phyloP scores from a whole-genome alignment of 371 early-diverging fungal species.

The Mortierella sp. region DNA sequence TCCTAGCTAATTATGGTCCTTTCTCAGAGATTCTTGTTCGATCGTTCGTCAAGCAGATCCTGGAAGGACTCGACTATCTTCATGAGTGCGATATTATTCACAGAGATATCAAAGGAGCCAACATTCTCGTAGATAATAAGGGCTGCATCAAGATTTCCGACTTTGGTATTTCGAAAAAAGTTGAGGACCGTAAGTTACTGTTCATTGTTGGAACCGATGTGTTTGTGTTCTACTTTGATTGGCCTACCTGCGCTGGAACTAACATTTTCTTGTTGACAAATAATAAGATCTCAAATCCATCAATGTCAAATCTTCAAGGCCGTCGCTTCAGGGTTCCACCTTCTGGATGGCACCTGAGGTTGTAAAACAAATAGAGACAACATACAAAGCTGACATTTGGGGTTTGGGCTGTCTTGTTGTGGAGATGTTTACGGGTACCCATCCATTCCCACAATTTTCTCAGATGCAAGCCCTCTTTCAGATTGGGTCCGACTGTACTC shows the following conservation, averaged over 20 bases:
- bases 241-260: too few species aligned
- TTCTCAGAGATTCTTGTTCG: slow-evolving; percentile 89
- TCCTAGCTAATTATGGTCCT: slow-evolving; percentile 87
- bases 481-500: slow-evolving; percentile 85
- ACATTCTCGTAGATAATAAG: slow-evolving; percentile 92
- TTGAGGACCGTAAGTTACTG: slow-evolving; percentile 74
- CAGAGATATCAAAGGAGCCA: slow-evolving; percentile 98
- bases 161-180: slow-evolving; percentile 98
- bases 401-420: slow-evolving; percentile 93
- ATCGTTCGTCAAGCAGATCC: slow-evolving; percentile 91
- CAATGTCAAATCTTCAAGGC: slow-evolving; percentile 61
- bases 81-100: slow-evolving; percentile 97
- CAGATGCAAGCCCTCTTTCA: slow-evolving; percentile 95
- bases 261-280: neutral
- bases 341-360: slow-evolving; percentile 96
- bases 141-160: slow-evolving; percentile 98
- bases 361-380: slow-evolving; percentile 84
- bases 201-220: neutral
- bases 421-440: slow-evolving; percentile 96
- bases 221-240: neutral
- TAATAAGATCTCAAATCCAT: slow-evolving; percentile 50
- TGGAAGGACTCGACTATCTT: slow-evolving; percentile 94
- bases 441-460: slow-evolving; percentile 93
- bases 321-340: slow-evolving; percentile 90
- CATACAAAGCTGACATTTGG: slow-evolving; percentile 89